Base-by-base conservation (phyloP, 176 grass and related monocot species). In the Juncus inflexus region DNA sequence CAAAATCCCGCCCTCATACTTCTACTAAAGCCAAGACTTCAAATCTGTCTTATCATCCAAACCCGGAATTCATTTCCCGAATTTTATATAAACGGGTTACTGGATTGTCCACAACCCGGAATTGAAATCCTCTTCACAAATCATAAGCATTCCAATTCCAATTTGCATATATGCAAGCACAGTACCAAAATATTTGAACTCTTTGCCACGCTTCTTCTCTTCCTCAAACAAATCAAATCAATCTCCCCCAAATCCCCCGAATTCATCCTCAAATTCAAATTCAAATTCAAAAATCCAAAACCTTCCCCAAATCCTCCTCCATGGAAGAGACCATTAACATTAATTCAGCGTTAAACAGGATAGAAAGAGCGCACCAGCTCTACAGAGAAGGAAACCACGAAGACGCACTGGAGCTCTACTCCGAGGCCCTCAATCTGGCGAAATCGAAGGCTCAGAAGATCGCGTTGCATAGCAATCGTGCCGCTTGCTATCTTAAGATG, bases 401-500 rank as follows among this genome's bases (percentile, higher is more conserved):
- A 59, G 87, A 89, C 68, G 92, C 92, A 54, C 79, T 97, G 3
- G 77, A 75, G 61, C 87, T 97, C 15, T 97, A 97, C 78, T 85
- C 92, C 1, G 85, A 86, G 35, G 87, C 88, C 51, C 80, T 97
- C 63, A 80, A 83, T 40, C 70, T 84, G 52, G 92, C 92, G 14
- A 79, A 86, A 55, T 77, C 70, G 10, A 78, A 84, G 49, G 77
- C 74, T 14, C 87, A 97, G 82, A 90, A 86, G 73, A 89, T 97
- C 64, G 94, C 94, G 2, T 83, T 97, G 36, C 94, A 97, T 64
- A 97, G 94, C 80, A 97, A 97, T 64, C 85, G 88, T 12, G 94
- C 94, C 43, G 94, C 94, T 42, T 97, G 87, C 85, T 92, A 91
- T 80, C 80, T 97, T 39, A 91, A 97, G 68, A 75, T 97, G 67